These are phyloP conservation scores for Planoprotostelium fungivorum DNA, from an alignment of 78 protist species.

Conservation along the genomic window DNA sequence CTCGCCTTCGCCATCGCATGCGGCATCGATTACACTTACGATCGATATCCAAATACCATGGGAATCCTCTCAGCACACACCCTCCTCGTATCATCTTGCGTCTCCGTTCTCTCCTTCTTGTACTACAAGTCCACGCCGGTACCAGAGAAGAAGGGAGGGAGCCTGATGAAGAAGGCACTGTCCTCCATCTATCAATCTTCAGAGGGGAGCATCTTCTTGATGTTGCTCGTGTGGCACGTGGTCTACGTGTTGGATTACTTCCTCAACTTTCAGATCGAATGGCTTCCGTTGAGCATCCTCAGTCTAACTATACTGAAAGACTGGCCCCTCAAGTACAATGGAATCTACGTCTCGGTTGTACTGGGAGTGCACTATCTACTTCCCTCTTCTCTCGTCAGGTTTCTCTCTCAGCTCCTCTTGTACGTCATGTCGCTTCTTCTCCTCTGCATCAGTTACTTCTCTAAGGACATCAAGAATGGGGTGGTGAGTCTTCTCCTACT, in stretches of 20 bases:
- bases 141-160: not conserved
- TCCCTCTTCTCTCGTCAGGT: not conserved
- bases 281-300: not conserved
- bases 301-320: not conserved
- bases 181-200: not conserved
- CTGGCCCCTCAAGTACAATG: not conserved
- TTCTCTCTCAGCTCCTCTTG: not conserved
- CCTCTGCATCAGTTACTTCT: not conserved
- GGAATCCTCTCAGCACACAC: not conserved
- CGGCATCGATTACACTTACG: not conserved
- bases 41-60: not conserved
- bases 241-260: not conserved
- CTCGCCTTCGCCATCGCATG: not conserved
- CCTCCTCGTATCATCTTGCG: not conserved
- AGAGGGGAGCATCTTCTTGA: not conserved
- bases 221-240: not conserved
- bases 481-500: not conserved
- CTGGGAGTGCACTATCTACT: not conserved
- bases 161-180: not conserved
- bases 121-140: not conserved
- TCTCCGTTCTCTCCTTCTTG: not conserved
- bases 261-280: not conserved
- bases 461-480: not conserved
- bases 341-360: not conserved
- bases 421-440: not conserved